Base-by-base conservation (phyloP, 2,329 filamentous ascomycete species). In the Aphanocladium album region DNA sequence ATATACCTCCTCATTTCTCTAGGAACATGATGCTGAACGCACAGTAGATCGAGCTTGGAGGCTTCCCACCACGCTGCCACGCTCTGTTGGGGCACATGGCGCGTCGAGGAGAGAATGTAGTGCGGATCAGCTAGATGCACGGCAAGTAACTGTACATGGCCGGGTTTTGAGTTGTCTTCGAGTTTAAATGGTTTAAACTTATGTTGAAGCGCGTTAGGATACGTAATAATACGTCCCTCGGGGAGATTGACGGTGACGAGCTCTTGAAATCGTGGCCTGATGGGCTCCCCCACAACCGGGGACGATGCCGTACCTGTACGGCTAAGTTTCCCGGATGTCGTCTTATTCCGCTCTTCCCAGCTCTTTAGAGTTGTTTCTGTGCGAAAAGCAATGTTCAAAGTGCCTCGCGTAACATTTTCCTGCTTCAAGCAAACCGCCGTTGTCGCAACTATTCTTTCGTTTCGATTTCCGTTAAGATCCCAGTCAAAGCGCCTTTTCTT, bases 61-160 rank as follows among this genome's bases (percentile, higher is more conserved):
- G 53, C 53, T 14, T 56, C 53, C 53, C 53, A 56, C 53, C 53
- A 56, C 53, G 25, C 46, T 33, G 33, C 19, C 7, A 54, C 51
- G 11, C 51, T 54, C 51, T 56, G 53, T 16, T 21, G 53, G 8
- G 53, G 53, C 41, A 56, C 41, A 37, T 56, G 41, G 2, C 33
- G 39, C 5, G 53, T 56, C 5, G 53, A 56, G 39, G 37, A 46
- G 19, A 56, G n/a, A 23, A 33, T 14, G 16, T 56, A 56, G 27
- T 56, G 53, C 2, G 53, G 53, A 5, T 56, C 53, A 7, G 19
- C 53, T 2, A 56, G 27, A 19, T 56, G 53, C 5, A 56, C 14
- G 16, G 41, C 53, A 14, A 56, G 39, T 3, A 54, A 54, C 14
- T 54, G 51, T 3, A 54, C 11, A 27, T 3, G 11, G n/a, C 51